Percentiles rank a stretch among this genome's conserved stretches.
phyloP scores from a whole-genome alignment of 805 yeast genomes.

The Myxozyma mucilagina region DNA sequence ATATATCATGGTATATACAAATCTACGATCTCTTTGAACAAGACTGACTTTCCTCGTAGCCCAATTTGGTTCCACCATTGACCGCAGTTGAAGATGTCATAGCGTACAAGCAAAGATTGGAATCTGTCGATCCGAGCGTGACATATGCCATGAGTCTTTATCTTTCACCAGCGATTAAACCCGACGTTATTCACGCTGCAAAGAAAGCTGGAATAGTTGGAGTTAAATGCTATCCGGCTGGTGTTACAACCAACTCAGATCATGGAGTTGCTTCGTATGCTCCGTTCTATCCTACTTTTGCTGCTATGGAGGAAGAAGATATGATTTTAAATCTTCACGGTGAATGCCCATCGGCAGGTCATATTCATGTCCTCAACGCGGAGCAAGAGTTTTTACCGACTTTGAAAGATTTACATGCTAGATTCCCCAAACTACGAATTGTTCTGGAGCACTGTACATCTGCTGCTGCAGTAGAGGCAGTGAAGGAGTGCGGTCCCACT shows the following conservation, averaged over 20 bases:
- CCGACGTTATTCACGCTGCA: conserved; percentile 79
- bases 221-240: conserved; percentile 97
- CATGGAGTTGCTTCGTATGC: conserved; percentile 88
- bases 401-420: conserved; percentile 67
- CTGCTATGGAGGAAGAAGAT: conserved; percentile 78
- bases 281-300: conserved; percentile 82
- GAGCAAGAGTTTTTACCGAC: conserved; percentile 93
- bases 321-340: conserved; percentile 91
- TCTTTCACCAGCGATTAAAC: conserved; percentile 74
- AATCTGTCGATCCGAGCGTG: conserved; percentile 71
- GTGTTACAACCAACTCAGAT: conserved; percentile 96
- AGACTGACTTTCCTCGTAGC: conserved; percentile 40
- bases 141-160: conserved; percentile 91
- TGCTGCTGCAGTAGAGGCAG: conserved; percentile 77
- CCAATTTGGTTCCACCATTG: conserved; percentile 90
- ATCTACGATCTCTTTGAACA: not conserved
- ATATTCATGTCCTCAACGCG: conserved; percentile 89
- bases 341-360: conserved; percentile 79
- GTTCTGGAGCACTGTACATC: conserved; percentile 95
- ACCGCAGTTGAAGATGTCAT: conserved; percentile 71
- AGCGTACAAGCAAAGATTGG: conserved; percentile 64
- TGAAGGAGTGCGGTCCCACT: conserved; percentile 64
- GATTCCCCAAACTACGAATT: conserved; percentile 83
- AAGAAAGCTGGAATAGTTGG: conserved; percentile 71
- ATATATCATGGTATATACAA: conserved; percentile 64